Percentiles rank a stretch among this genome's conserved stretches.
Conservation (phyloP, 2,329 filamentous ascomycete species). For the Botrytis pseudocinerea region DNA sequence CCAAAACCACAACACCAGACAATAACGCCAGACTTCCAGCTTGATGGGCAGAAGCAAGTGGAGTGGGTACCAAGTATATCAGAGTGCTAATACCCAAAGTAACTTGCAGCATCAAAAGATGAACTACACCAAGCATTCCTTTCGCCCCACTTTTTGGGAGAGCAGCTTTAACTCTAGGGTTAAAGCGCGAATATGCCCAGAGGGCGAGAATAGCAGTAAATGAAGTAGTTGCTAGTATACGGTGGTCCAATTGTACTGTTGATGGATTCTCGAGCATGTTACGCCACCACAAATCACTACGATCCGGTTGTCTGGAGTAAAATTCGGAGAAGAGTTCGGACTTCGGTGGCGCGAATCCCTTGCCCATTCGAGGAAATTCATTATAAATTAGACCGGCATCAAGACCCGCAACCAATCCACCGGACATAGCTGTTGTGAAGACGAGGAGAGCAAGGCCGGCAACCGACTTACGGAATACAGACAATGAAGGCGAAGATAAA, state of each 20-base stretch:
- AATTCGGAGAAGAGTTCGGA: constrained; percentile 82
- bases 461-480: constrained; percentile 71
- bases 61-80: constrained; percentile 89
- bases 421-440: constrained; percentile 90
- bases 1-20: constrained; percentile 77
- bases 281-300: constrained; percentile 88
- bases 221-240: constrained; percentile 85
- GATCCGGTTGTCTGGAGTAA: constrained; percentile 77
- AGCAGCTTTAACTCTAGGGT: constrained; percentile 53
- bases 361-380: constrained; percentile 94
- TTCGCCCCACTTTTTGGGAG: constrained; percentile 65
- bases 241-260: constrained; percentile 92
- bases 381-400: constrained; percentile 98
- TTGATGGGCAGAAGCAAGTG: constrained; percentile 87
- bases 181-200: constrained; percentile 76
- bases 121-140: constrained; percentile 76
- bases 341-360: constrained; percentile 76
- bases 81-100: constrained; percentile 85
- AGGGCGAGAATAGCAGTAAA: constrained; percentile 79
- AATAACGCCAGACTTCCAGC: constrained; percentile 84
- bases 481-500: constrained; percentile 67
- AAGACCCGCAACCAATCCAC: constrained; percentile 88
- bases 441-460: constrained; percentile 71
- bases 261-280: constrained; percentile 98
- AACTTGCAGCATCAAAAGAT: constrained; percentile 80